These are phyloP conservation scores for Vaccinium corymbosum DNA, from an alignment of 148 eudicot genomes.

Conservation along the genomic window DNA sequence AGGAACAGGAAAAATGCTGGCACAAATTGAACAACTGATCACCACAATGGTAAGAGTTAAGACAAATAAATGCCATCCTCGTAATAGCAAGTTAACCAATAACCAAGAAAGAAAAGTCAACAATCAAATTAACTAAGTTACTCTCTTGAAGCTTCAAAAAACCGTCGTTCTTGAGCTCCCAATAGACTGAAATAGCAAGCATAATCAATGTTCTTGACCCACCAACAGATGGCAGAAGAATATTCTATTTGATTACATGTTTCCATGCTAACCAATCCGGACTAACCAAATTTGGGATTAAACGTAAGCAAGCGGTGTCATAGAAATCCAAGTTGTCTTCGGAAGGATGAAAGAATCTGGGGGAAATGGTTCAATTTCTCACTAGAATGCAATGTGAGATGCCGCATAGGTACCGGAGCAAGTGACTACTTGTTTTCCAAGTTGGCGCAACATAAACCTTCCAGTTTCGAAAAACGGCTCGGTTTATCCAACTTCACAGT, in stretches of 20 bases:
- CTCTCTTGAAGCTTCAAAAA: neutral
- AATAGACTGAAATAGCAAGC: neutral
- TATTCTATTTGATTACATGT: neutral
- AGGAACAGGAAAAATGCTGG: neutral
- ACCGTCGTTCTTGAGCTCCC: neutral
- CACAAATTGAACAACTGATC: neutral
- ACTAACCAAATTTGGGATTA: neutral
- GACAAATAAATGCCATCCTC: neutral
- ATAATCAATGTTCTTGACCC: neutral
- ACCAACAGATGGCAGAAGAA: neutral
- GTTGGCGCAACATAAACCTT: neutral
- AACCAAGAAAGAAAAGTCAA: neutral
- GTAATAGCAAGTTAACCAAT: neutral
- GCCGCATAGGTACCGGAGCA: neutral
- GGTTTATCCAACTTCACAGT: too few species aligned
- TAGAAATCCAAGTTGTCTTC: neutral
- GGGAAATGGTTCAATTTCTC: neutral
- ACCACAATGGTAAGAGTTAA: slow-evolving; percentile 1
- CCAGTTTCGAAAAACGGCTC: too few species aligned
- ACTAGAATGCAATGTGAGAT: neutral
- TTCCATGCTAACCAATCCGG: neutral
- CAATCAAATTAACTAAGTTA: neutral
- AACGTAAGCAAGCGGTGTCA: neutral
- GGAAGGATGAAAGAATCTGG: neutral
- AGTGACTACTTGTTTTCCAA: neutral